phyloP scores from a whole-genome alignment of 2,329 filamentous ascomycete genomes.

The Exserohilum rostratum region DNA sequence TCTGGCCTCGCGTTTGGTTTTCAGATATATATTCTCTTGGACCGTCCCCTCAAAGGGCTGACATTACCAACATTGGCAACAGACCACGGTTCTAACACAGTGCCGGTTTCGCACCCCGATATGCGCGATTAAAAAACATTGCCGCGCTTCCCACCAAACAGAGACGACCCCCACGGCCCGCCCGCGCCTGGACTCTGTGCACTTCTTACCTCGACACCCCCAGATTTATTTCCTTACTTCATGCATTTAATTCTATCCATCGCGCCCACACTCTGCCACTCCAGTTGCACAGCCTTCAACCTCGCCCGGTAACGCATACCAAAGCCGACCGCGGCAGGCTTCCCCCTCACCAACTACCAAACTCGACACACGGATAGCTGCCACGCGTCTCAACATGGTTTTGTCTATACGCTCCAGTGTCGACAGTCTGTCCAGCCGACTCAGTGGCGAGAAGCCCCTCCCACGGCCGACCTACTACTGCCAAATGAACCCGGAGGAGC shows the following conservation, averaged over 20 bases:
- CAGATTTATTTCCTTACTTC: neutral
- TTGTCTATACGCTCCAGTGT: constrained; percentile 18
- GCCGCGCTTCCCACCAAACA: constrained; percentile 1
- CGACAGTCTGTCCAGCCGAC: constrained; percentile 16
- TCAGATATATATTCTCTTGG: constrained; percentile 3
- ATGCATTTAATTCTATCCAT: neutral
- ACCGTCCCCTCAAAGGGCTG: no score
- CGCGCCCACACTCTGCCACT: neutral
- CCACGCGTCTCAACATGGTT: constrained; percentile 15
- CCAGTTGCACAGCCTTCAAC: neutral
- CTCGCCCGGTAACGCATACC: constrained; percentile 11
- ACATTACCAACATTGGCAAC: neutral
- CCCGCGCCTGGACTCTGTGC: constrained; percentile 8
- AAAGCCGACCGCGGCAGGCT: constrained; percentile 11
- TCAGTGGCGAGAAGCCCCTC: constrained; percentile 25
- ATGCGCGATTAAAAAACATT: constrained; percentile 11
- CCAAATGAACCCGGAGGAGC: constrained; percentile 30
- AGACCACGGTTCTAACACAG: constrained; percentile 5
- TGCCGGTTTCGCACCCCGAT: constrained; percentile 12
- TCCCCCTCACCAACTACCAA: neutral
- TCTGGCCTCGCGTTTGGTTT: no score
- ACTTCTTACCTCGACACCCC: constrained; percentile 2
- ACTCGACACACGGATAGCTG: neutral
- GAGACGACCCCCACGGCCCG: neutral
- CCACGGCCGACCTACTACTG: constrained; percentile 27